Evolutionary conservation across 2,329 filamentous ascomycete genomes (phyloP).

Genomic region (Fusarium tricinctum): DNA sequence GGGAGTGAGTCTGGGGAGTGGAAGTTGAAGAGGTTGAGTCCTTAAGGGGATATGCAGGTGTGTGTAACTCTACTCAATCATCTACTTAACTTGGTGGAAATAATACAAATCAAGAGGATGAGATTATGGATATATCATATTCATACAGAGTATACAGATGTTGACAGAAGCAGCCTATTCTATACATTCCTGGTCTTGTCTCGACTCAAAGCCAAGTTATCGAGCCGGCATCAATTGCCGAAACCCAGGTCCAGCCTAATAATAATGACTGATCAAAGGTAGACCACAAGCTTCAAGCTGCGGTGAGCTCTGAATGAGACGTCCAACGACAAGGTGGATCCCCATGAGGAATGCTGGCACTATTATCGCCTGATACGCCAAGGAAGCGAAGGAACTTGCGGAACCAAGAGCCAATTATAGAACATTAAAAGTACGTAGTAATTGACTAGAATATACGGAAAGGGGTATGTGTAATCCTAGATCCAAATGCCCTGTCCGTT

Average conservation of each 20-base stretch:
- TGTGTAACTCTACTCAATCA: background rate
- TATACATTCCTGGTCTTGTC: no score
- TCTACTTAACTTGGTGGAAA: no score
- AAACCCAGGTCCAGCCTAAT: background rate
- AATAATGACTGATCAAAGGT: slow-evolving; percentile 1
- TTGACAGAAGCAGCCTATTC: no score
- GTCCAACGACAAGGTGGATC: slow-evolving; percentile 16
- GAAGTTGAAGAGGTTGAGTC: slow-evolving; percentile 81
- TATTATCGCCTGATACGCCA: slow-evolving; percentile 29
- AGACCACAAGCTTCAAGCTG: slow-evolving; percentile 16
- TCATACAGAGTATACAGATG: no score
- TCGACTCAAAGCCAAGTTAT: background rate
- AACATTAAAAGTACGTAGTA: slow-evolving; percentile 39
- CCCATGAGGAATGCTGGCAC: slow-evolving; percentile 20
- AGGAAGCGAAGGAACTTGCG: slow-evolving; percentile 7
- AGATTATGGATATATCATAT: no score
- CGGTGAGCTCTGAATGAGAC: slow-evolving; percentile 17
- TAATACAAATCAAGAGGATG: no score
- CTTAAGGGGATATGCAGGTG: slow-evolving; percentile 50
- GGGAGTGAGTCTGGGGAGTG: slow-evolving; percentile 62
- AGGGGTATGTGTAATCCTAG: slow-evolving; percentile 51
- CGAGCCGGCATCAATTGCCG: slow-evolving; percentile 12
- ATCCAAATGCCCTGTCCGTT: slow-evolving; percentile 31
- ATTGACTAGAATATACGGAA: slow-evolving; percentile 48
- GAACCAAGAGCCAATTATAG: slow-evolving; percentile 29